Percentiles rank a stretch among this genome's conserved stretches.
These are phyloP conservation scores for Dryas drummondii DNA, from an alignment of 306 rosid genomes.

Conservation along the genomic window DNA sequence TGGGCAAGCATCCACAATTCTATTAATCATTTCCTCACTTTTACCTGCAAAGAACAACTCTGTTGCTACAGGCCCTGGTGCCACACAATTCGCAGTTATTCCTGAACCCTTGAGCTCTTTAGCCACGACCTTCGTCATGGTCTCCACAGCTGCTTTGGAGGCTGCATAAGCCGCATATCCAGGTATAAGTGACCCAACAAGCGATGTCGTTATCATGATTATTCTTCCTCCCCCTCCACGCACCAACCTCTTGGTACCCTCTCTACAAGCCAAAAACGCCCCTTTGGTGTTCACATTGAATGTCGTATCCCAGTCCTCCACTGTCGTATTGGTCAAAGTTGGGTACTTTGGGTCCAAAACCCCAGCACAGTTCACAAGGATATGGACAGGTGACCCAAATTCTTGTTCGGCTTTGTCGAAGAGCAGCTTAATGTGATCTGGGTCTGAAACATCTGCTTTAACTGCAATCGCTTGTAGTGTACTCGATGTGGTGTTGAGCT, in stretches of 20 bases:
- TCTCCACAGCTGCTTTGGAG: conserved; percentile 54
- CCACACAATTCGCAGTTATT: conserved; percentile 46
- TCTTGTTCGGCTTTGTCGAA: conserved; percentile 40
- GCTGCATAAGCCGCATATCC: conserved; percentile 47
- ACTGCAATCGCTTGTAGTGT: conserved; percentile 30
- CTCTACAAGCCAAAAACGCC: conserved; percentile 26
- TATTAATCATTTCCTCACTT: conserved; percentile 33
- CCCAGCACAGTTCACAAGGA: conserved; percentile 47
- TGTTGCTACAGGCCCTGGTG: conserved; percentile 50
- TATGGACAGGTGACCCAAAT: conserved; percentile 28
- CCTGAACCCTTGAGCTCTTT: conserved; percentile 55
- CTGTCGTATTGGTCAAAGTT: conserved; percentile 23
- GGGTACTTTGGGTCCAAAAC: conserved; percentile 44
- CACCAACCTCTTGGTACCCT: conserved; percentile 34
- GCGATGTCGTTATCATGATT: conserved; percentile 32
- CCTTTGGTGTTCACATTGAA: conserved; percentile 49
- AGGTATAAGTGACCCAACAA: conserved; percentile 26
- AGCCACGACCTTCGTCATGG: conserved; percentile 43
- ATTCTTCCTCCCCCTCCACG: conserved; percentile 49
- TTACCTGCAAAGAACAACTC: conserved; percentile 45
- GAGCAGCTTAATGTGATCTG: conserved; percentile 38
- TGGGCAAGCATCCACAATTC: conserved; percentile 34
- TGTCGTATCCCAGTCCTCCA: conserved; percentile 42
- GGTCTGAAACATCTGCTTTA: conserved; percentile 43
- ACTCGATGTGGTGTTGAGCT: conserved; percentile 27